Percentiles rank a stretch among this genome's conserved stretches.
phyloP scores from a whole-genome alignment of 2,329 filamentous ascomycete genomes.

The Fusarium pseudocircinatum region DNA sequence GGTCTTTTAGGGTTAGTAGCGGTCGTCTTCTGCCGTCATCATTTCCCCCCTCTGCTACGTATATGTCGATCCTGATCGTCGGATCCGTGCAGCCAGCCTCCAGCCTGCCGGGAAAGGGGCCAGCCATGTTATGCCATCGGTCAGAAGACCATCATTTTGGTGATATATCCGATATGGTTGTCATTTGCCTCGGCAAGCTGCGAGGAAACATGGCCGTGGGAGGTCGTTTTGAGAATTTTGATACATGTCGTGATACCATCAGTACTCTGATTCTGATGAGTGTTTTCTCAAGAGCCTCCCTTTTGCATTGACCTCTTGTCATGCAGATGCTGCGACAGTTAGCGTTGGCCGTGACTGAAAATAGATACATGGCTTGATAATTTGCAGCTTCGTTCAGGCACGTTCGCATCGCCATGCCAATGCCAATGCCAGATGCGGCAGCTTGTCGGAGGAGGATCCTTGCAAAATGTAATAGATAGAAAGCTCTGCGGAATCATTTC shows the following conservation, averaged over 20 bases:
- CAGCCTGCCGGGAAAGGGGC: slow-evolving; percentile 36
- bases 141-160: slow-evolving; percentile 28
- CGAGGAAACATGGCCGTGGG: not conserved
- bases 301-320: not conserved
- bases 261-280: not conserved
- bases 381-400: slow-evolving; percentile 11
- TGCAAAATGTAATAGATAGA: slow-evolving; percentile 13
- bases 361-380: slow-evolving; percentile 21
- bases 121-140: slow-evolving; percentile 9
- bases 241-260: not conserved
- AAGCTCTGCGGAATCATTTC: slow-evolving; percentile 15
- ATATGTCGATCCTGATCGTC: slow-evolving; percentile 43
- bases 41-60: slow-evolving; percentile 29
- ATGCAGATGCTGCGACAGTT: not conserved
- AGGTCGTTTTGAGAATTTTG: not conserved
- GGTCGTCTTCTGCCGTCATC: slow-evolving; percentile 35
- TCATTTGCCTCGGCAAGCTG: slow-evolving; percentile 15
- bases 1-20: slow-evolving; percentile 24
- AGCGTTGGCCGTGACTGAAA: slow-evolving; percentile 8
- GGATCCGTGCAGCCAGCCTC: slow-evolving; percentile 39
- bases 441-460: slow-evolving; percentile 18
- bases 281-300: not conserved
- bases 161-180: slow-evolving; percentile 12
- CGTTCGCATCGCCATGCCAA: slow-evolving; percentile 5
- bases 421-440: slow-evolving; percentile 15